Percentiles rank a stretch among this genome's conserved stretches.
Evolutionary conservation across 352 stramenopile genomes (phyloP).

Genomic region (Peronosclerospora sorghi): DNA sequence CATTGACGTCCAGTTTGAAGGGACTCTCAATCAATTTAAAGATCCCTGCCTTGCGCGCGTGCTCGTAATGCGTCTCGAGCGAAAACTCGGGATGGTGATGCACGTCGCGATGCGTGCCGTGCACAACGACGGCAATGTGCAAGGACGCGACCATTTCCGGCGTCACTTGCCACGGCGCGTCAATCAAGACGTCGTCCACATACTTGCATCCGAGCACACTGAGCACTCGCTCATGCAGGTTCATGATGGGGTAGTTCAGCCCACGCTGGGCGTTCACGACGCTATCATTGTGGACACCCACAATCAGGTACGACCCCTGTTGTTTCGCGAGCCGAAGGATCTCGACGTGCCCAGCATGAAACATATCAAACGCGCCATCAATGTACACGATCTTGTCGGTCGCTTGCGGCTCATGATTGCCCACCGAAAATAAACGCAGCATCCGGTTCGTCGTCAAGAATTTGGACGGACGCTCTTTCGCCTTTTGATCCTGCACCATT

Average conservation of each 20-base stretch:
- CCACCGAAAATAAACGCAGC: constrained; percentile 86
- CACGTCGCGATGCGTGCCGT: constrained; percentile 79
- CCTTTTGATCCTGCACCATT: constrained; percentile 43
- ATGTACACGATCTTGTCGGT: constrained; percentile 95
- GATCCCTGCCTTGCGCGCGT: constrained; percentile 70
- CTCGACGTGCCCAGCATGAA: constrained; percentile 95
- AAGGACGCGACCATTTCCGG: constrained; percentile 93
- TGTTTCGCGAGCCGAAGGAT: constrained; percentile 90
- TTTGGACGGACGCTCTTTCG: constrained; percentile 78
- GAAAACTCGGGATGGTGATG: constrained; percentile 46
- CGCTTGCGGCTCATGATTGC: constrained; percentile 81
- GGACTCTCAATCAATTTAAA: constrained; percentile 72
- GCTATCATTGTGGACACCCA: constrained; percentile 93
- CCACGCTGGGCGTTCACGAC: constrained; percentile 85
- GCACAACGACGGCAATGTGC: constrained; percentile 72
- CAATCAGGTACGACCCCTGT: constrained; percentile 92
- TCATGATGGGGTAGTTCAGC: constrained; percentile 95
- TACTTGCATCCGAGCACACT: constrained; percentile 94
- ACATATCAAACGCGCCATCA: constrained; percentile 98
- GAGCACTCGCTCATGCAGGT: constrained; percentile 95
- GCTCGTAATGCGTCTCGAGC: constrained; percentile 71
- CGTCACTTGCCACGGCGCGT: constrained; percentile 92
- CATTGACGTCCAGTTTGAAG: constrained; percentile 67
- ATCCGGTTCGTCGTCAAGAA: constrained; percentile 95
- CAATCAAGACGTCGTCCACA: constrained; percentile 97